Evolutionary conservation across 805 yeast genomes (phyloP).

Genomic region (Yamadazyma ubonensis): DNA sequence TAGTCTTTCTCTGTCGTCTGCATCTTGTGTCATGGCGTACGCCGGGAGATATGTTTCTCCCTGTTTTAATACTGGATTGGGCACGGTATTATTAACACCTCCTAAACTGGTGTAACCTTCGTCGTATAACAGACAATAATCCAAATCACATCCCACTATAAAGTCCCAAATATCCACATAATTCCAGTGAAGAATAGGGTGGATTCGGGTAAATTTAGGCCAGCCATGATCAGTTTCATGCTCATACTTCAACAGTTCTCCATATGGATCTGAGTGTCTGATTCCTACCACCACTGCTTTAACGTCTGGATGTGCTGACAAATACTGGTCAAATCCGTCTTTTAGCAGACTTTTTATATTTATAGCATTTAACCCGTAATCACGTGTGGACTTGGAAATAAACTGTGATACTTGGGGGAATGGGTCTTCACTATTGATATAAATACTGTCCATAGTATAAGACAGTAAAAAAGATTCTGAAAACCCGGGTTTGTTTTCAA

Average conservation of each 20-base stretch:
- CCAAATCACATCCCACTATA: constrained; percentile 53
- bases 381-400: constrained; percentile 50
- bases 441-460: constrained; percentile 57
- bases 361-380: constrained; percentile 55
- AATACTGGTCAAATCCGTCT: constrained; percentile 65
- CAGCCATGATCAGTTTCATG: constrained; percentile 86
- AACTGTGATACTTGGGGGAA: constrained; percentile 71
- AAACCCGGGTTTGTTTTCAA: background rate
- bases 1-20: constrained; percentile 53
- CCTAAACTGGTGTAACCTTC: constrained; percentile 89
- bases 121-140: constrained; percentile 77
- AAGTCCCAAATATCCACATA: constrained; percentile 86
- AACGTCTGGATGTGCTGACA: constrained; percentile 51
- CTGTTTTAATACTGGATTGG: constrained; percentile 57
- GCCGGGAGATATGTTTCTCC: constrained; percentile 44
- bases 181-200: constrained; percentile 88
- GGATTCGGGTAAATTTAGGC: constrained; percentile 83
- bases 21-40: constrained; percentile 56
- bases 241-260: constrained; percentile 53
- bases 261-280: constrained; percentile 84
- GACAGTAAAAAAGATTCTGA: constrained; percentile 17
- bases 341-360: constrained; percentile 53
- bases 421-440: constrained; percentile 71
- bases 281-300: constrained; percentile 85
- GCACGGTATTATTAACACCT: constrained; percentile 65